phyloP scores from a whole-genome alignment of 345 rosid genomes.

The Pistacia atlantica region DNA sequence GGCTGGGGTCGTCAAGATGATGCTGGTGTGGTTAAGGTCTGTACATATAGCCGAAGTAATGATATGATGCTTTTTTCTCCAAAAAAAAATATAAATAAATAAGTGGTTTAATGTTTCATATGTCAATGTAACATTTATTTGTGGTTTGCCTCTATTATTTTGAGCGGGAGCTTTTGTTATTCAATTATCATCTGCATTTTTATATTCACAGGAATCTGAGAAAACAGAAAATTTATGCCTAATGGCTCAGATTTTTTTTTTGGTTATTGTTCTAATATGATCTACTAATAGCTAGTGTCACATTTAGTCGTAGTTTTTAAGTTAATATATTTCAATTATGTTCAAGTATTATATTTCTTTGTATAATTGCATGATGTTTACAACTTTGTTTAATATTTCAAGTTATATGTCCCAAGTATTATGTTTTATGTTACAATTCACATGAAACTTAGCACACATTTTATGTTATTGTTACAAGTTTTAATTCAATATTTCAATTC shows the following conservation, averaged over 20 bases:
- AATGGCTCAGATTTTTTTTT: neutral
- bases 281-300: neutral
- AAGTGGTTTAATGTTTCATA: too few relatives aligned
- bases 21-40: conserved; percentile 95
- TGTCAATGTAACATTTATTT: neutral
- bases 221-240: neutral
- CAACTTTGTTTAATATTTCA: too few relatives aligned
- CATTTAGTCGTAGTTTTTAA: neutral
- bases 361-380: too few relatives aligned
- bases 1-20: conserved; percentile 97
- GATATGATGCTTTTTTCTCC: neutral
- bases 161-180: neutral
- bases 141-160: neutral
- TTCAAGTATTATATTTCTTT: too few relatives aligned
- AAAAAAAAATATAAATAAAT: neutral
- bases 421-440: too few relatives aligned
- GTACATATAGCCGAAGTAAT: neutral
- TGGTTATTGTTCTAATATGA: neutral
- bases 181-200: neutral
- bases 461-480: too few relatives aligned
- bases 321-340: neutral
- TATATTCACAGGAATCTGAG: neutral
- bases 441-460: too few relatives aligned
- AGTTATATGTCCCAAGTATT: too few relatives aligned
- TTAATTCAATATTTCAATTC: too few relatives aligned